phyloP scores from a whole-genome alignment of 352 stramenopile genomes.

The Pythium dissotocum region DNA sequence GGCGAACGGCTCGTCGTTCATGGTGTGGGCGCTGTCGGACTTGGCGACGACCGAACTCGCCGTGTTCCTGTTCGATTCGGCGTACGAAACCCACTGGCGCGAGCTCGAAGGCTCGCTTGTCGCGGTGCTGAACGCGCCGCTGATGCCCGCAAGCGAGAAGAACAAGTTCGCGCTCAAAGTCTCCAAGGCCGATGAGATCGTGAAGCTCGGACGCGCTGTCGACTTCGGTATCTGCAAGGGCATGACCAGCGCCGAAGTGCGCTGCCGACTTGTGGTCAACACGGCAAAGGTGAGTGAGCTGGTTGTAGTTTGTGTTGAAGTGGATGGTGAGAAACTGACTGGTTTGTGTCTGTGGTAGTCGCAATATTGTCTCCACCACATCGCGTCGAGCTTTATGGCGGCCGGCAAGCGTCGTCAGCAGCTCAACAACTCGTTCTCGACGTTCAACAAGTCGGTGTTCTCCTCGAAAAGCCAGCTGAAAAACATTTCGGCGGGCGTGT shows the following conservation, averaged over 20 bases:
- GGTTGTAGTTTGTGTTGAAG: neutral
- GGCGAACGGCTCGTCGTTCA: constrained; percentile 68
- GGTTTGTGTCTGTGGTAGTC: constrained; percentile 30
- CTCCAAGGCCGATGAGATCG: constrained; percentile 52
- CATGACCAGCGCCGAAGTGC: constrained; percentile 52
- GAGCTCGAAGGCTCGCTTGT: constrained; percentile 60
- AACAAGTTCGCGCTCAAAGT: constrained; percentile 83
- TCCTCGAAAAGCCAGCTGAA: constrained; percentile 50
- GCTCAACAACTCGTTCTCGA: constrained; percentile 72
- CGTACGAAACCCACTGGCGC: constrained; percentile 73
- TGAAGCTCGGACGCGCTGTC: constrained; percentile 56
- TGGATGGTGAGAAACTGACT: neutral
- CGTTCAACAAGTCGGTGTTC: constrained; percentile 69
- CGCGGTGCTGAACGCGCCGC: constrained; percentile 65
- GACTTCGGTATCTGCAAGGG: constrained; percentile 85
- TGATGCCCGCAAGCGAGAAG: constrained; percentile 67
- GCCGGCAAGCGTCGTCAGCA: constrained; percentile 70
- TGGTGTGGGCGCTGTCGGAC: constrained; percentile 81
- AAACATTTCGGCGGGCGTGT: constrained; percentile 81
- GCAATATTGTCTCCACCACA: constrained; percentile 80
- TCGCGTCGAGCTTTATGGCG: constrained; percentile 68
- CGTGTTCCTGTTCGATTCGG: constrained; percentile 76
- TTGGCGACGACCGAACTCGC: constrained; percentile 64
- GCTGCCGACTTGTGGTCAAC: constrained; percentile 75
- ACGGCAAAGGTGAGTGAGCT: constrained; percentile 50